These are phyloP conservation scores for Chaetomium cochliodes DNA, from an alignment of 495 filamentous ascomycete species.

Conservation along the genomic window DNA sequence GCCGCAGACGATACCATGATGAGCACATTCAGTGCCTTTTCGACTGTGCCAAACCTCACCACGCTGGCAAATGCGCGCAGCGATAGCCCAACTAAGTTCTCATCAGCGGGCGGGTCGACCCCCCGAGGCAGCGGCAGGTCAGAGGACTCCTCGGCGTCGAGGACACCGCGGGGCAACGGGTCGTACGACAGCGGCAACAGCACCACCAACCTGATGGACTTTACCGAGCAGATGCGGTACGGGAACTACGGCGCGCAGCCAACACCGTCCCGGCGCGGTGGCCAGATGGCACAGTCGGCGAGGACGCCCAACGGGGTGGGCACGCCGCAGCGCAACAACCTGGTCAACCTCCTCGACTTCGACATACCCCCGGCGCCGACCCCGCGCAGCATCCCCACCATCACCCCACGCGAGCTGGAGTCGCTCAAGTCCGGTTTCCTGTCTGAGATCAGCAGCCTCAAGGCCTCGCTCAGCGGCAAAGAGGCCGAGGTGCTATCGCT, in stretches of 20 bases:
- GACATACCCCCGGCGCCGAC: conserved; percentile 88
- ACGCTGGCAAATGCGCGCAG: conserved; percentile 67
- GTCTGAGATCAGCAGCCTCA: conserved; percentile 86
- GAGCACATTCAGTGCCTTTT: conserved; percentile 77
- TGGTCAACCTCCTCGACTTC: conserved; percentile 78
- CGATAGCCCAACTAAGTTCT: conserved; percentile 52
- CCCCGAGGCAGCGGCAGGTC: conserved; percentile 31
- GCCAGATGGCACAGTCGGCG: conserved; percentile 28
- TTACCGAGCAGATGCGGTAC: conserved; percentile 71
- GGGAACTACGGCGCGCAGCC: conserved; percentile 37
- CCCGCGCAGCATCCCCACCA: conserved; percentile 82
- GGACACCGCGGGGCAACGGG: conserved; percentile 56
- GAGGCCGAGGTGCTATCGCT: conserved; percentile 85
- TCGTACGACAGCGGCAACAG: conserved; percentile 40
- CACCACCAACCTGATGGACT: conserved; percentile 78
- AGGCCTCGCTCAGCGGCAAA: conserved; percentile 82
- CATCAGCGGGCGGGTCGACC: conserved; percentile 31
- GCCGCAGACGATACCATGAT: conserved; percentile 65
- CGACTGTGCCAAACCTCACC: conserved; percentile 85
- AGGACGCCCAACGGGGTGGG: conserved; percentile 18
- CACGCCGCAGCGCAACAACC: conserved; percentile 40
- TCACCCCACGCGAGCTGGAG: conserved; percentile 90
- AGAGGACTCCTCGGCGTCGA: conserved; percentile 52
- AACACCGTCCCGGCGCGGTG: conserved; percentile 33
- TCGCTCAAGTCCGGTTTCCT: conserved; percentile 83